Percentiles rank a stretch among this genome's conserved stretches.
These are phyloP conservation scores for Murraya paniculata DNA, from an alignment of 345 rosid genomes.

Conservation along the genomic window DNA sequence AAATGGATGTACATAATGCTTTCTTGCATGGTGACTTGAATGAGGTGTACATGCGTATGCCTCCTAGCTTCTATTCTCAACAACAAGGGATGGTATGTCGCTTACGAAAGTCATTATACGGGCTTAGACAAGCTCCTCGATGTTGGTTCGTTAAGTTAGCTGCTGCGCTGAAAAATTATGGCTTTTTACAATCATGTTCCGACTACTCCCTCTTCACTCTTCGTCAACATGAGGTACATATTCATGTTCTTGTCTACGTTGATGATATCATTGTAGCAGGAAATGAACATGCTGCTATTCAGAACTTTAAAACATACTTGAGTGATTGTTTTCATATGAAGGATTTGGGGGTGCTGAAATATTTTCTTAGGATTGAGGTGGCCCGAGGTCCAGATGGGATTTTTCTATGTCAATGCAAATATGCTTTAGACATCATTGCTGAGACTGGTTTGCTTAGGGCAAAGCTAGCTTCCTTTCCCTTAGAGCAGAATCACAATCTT, in stretches of 20 bases:
- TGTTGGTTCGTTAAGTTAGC: not conserved
- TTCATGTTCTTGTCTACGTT: no score
- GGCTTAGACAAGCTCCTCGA: not conserved
- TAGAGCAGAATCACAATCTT: constrained; percentile 16
- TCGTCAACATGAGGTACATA: no score
- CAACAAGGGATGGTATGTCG: not conserved
- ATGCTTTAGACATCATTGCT: constrained; percentile 5
- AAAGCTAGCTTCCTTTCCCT: not conserved
- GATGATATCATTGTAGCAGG: no score
- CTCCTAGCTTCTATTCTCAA: not conserved
- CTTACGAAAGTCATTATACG: no score
- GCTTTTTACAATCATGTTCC: not conserved
- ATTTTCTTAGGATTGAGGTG: no score
- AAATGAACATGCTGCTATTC: no score
- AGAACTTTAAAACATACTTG: no score
- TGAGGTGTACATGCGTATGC: not conserved
- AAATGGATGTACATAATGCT: constrained; percentile 1
- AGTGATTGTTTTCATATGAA: no score
- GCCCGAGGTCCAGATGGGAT: no score
- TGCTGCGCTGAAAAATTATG: not conserved
- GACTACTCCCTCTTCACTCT: not conserved
- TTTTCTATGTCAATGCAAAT: not conserved
- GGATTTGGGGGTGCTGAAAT: no score
- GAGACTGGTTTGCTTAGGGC: constrained; percentile 13
- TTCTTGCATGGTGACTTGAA: not conserved